Evolutionary conservation across 129 eudicot species (phyloP), one percentile per base, ranked within the genome.

Genomic region (Helichrysum umbraculigerum): DNA sequence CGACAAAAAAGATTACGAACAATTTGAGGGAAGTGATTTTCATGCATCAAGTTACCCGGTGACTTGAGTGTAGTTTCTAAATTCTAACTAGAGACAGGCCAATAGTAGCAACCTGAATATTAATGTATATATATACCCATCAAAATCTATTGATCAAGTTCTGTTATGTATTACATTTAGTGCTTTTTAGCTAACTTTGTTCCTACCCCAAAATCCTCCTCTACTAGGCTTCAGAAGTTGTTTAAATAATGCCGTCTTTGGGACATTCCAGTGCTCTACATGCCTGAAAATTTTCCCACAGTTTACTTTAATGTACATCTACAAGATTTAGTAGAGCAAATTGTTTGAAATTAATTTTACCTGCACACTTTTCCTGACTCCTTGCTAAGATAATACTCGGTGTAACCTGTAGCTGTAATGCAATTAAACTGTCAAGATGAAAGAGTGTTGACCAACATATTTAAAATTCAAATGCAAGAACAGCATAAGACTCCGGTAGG

Each of bases 241-340:
- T 90, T 94, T 94, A 74, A 94, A 78, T 56, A 94, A 85, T 7
- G 96, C 84, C 92, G 89, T 91, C 81, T 94, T 94, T 19, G 98
- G 98, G 21, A 94, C 98, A 89, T 94, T 94, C 98, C 98, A 94
- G 83, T 94, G 85, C 76, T 94, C 98, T 37, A 91, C 96, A 63
- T 94, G 98, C 89, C 98, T 93, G 85, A 56, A 79, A 82, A 52
- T 20, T 39, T 21, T 22, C 58, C 41, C 28, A 19, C 21, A 42
- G 44, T 60, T 50, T 29, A 69, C 12, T 16, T 21, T 9, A 11
- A 71, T 30, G 2, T 11, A 42, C 4, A 21, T 44, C 35, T 37
- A n/a, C 35, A 42, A 65, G 4, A 69, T 6, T 47, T n/a, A 7
- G 8, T 9, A 32, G 35, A 70, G 32, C 17, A 41, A 65, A 74